Evolutionary conservation across 805 yeast genomes (phyloP), one percentile per base, ranked within the genome.

Genomic region (Cyberlindnera mrakii): DNA sequence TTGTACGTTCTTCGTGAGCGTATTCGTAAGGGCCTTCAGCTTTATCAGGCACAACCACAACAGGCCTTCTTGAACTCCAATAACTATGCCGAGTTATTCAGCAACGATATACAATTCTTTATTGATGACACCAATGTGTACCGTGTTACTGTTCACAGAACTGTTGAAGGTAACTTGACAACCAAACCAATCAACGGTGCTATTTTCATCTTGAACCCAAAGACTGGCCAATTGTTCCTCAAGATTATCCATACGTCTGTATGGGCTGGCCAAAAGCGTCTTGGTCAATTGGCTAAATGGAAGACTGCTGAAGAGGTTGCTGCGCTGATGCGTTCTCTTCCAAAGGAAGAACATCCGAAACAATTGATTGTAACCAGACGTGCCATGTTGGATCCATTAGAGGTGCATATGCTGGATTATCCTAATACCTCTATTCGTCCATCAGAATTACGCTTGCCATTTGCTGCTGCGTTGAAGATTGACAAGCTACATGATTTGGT

Each of bases 241-340:
- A 88, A 87, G 58, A 78, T 93, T 42, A 87, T 93, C 46, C 98
- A 91, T 57, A 87, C 95, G 0, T 85, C 95, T 6, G 96, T 88
- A 2, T 93, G 96, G 95, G 83, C 96, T 4, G 99, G 99, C 16
- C 98, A 93, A 62, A 90, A 88, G 57, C 82, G 97, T 54, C 72
- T 91, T 47, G 83, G 93, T 25, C 97, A 93, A 58, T 67, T 93
- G 50, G 90, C 98, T 1, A 93, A 93, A 60, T 93, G 99, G 99
- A 93, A 91, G 61, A 82, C 98, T 1, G 98, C 99, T 0, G 99
- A 93, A 64, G 98, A 91, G 63, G 95, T 88, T 18, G 91, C 96
- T 14, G 95, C 96, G 0, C 68, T 93, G 50, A 75, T 93, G 16
- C 73, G 96, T 35, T 86, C 97, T 0, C 66, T 93, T 42, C 97